A percentile compares a stretch with the other conserved stretches of the same genome.
Evolutionary conservation across 2,329 filamentous ascomycete genomes (phyloP).

Genomic region (Claviceps capensis): DNA sequence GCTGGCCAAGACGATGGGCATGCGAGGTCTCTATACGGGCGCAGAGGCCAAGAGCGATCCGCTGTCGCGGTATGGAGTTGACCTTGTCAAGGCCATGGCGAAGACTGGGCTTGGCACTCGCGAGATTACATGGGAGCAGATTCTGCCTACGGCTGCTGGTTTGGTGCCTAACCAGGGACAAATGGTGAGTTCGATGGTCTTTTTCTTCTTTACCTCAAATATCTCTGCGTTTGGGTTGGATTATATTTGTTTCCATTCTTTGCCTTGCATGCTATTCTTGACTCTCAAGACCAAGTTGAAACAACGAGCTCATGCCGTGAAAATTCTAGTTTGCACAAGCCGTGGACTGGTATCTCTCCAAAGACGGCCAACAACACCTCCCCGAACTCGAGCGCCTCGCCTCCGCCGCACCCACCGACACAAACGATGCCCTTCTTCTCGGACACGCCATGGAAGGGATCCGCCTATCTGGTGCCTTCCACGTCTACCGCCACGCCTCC

Average conservation of each 20-base stretch:
- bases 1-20: constrained; percentile 27
- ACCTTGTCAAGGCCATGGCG: constrained; percentile 50
- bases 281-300: too few species aligned
- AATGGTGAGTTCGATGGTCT: constrained; percentile 30
- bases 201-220: too few species aligned
- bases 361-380: constrained; percentile 39
- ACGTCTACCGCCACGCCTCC: constrained; percentile 43
- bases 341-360: constrained; percentile 57
- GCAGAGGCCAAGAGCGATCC: constrained; percentile 34
- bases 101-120: constrained; percentile 47
- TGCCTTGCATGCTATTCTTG: too few species aligned
- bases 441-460: constrained; percentile 61
- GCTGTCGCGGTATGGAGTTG: constrained; percentile 49
- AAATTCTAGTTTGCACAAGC: constrained; percentile 49
- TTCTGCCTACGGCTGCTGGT: constrained; percentile 52
- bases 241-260: too few species aligned
- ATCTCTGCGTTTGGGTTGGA: too few species aligned
- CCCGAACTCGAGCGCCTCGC: constrained; percentile 48
- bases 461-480: constrained; percentile 50
- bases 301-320: too few species aligned
- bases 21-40: constrained; percentile 36
- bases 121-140: constrained; percentile 58
- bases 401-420: constrained; percentile 35
- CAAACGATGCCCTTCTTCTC: constrained; percentile 49
- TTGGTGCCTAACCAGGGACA: constrained; percentile 60